A percentile compares a stretch with the other conserved stretches of the same genome.
phyloP scores from a whole-genome alignment of 1,139 yeast species.

The Candida frijolesensis region DNA sequence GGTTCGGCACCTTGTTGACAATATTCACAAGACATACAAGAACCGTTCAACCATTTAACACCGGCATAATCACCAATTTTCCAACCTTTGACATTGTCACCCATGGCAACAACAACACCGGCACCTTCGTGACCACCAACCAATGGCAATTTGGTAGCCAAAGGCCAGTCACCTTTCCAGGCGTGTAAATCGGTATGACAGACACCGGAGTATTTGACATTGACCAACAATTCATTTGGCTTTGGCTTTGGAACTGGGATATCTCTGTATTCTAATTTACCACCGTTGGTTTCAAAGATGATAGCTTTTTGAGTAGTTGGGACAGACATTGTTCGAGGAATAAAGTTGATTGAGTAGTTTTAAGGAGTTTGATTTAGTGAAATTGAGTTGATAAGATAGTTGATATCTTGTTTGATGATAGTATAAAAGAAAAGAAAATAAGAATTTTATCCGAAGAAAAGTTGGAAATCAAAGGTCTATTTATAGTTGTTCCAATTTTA shows the following conservation, averaged over 20 bases:
- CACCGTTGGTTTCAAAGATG: conserved; percentile 68
- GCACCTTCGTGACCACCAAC: conserved; percentile 91
- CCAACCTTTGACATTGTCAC: conserved; percentile 67
- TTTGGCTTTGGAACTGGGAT: conserved; percentile 65
- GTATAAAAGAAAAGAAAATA: too few relatives aligned
- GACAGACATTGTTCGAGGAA: conserved; percentile 18
- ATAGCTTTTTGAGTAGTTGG: conserved; percentile 75
- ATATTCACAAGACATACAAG: conserved; percentile 73
- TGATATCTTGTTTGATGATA: too few relatives aligned
- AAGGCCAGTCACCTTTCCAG: conserved; percentile 76
- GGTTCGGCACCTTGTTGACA: conserved; percentile 71
- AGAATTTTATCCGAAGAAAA: not conserved
- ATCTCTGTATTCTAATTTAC: conserved; percentile 62
- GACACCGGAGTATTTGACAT: conserved; percentile 67
- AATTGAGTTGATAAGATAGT: not conserved
- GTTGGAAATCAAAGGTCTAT: not conserved
- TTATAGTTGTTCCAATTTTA: not conserved
- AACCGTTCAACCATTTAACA: conserved; percentile 71
- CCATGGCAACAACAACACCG: conserved; percentile 76
- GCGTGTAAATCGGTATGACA: conserved; percentile 74
- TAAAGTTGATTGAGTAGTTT: too few relatives aligned
- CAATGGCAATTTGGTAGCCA: conserved; percentile 63
- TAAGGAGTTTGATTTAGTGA: too few relatives aligned
- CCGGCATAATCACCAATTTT: conserved; percentile 80
- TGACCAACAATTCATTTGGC: conserved; percentile 60